phyloP scores from a whole-genome alignment of 1,284 basidiomycete genomes.

The Rhodotorula sp. region DNA sequence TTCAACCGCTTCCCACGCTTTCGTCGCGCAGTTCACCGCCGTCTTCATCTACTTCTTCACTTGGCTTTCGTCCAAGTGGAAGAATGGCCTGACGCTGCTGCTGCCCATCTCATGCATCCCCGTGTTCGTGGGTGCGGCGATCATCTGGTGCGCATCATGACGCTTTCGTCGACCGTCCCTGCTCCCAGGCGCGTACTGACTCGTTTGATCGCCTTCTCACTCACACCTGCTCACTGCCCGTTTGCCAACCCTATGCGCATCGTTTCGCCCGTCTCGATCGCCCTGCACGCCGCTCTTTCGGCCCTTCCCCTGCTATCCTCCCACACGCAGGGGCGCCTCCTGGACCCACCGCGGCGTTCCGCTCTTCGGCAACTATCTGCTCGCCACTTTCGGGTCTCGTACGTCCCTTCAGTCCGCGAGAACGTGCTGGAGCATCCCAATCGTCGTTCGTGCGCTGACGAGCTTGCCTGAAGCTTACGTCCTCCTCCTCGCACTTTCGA shows the following conservation, averaged over 20 bases:
- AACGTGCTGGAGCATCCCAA: no score
- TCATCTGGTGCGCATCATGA: slow-evolving; percentile 53
- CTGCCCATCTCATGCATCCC: slow-evolving; percentile 56
- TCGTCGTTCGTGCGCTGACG: no score
- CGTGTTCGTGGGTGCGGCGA: slow-evolving; percentile 55
- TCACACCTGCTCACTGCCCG: no score
- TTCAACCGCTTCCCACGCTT: no score
- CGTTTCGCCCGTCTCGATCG: no score
- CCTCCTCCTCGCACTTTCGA: slow-evolving; percentile 52
- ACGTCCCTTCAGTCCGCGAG: neutral
- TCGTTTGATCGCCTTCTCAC: no score
- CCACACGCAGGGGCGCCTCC: slow-evolving; percentile 36
- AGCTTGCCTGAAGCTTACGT: slow-evolving; percentile 38
- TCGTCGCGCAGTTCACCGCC: slow-evolving; percentile 49
- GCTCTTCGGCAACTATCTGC: slow-evolving; percentile 52
- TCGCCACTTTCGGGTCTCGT: slow-evolving; percentile 11
- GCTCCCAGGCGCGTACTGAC: no score
- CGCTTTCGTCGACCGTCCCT: no score
- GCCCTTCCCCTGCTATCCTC: no score
- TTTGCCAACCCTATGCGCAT: no score
- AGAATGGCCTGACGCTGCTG: slow-evolving; percentile 53
- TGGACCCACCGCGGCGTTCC: slow-evolving; percentile 52
- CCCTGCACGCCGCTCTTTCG: no score
- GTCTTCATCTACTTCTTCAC: slow-evolving; percentile 55
- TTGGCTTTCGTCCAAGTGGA: slow-evolving; percentile 51